Evolutionary conservation across 106 monocot genomes (phyloP).

Genomic region (Cymbidium sinense): DNA sequence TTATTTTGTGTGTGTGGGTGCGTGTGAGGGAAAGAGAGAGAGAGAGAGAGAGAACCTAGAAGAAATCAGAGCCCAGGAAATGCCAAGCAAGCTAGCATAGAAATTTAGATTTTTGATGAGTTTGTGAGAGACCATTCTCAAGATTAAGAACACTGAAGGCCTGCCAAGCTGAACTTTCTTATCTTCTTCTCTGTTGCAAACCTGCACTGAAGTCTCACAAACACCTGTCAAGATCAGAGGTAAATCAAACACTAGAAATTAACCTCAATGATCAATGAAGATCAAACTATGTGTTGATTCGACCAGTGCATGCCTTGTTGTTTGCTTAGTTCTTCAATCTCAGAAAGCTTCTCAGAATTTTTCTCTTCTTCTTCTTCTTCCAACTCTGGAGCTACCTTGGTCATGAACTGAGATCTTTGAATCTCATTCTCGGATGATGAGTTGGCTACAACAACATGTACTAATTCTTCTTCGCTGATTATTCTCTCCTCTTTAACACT

Average conservation of each 20-base stretch:
- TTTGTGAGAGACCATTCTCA: conserved; percentile 39
- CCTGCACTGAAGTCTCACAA: conserved; percentile 1
- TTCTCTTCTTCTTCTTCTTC: not conserved
- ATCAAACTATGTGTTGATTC: too few species aligned
- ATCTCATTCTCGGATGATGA: conserved; percentile 14
- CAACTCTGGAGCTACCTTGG: conserved; percentile 11
- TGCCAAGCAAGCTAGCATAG: conserved; percentile 40
- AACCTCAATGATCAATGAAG: too few species aligned
- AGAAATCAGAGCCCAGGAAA: conserved; percentile 38
- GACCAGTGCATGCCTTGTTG: too few species aligned
- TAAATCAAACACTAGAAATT: too few species aligned
- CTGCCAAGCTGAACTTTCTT: not conserved
- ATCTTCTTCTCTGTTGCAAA: conserved; percentile 3
- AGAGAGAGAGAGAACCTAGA: conserved; percentile 20
- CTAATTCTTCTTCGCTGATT: too few species aligned
- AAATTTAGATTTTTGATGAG: conserved; percentile 41
- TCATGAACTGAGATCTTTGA: conserved; percentile 15
- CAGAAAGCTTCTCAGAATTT: too few species aligned
- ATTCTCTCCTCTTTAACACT: too few species aligned
- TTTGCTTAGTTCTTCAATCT: too few species aligned
- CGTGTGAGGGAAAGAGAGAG: not conserved
- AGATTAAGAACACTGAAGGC: not conserved
- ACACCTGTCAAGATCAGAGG: too few species aligned
- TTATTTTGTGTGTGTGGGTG: not conserved
- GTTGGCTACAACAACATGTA: conserved; percentile 5